phyloP scores from a whole-genome alignment of 495 filamentous ascomycete genomes.

The Xylaria acuta region DNA sequence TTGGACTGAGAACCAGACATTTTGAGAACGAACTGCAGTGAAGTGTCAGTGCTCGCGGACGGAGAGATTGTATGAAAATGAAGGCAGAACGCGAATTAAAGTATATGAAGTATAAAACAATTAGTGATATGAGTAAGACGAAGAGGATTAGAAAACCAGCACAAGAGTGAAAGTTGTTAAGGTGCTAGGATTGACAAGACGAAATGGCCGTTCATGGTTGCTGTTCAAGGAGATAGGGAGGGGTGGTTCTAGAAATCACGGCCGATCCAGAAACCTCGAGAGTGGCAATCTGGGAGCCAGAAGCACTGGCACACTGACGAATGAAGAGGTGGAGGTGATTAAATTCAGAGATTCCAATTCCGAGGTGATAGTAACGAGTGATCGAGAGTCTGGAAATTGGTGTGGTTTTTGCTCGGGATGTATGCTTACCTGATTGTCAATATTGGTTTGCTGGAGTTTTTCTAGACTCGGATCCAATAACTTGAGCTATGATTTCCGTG shows the following conservation, averaged over 20 bases:
- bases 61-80: background rate
- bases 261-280: background rate
- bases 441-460: background rate
- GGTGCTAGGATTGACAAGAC: background rate
- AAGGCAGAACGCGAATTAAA: background rate
- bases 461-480: background rate
- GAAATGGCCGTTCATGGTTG: background rate
- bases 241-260: background rate
- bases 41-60: background rate
- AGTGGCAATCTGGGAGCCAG: no score
- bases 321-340: background rate
- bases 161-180: no score
- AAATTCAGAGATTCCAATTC: background rate
- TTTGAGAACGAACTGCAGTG: background rate
- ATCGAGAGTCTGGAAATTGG: background rate
- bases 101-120: background rate
- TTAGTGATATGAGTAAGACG: background rate
- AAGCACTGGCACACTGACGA: background rate
- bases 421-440: background rate
- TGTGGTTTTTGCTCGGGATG: background rate
- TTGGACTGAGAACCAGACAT: conserved; percentile 19
- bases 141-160: no score
- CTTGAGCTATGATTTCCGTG: background rate
- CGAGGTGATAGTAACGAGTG: background rate
- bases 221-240: background rate